Base-by-base conservation (phyloP, 2,329 filamentous ascomycete genomes). In the Grosmannia huntii region DNA sequence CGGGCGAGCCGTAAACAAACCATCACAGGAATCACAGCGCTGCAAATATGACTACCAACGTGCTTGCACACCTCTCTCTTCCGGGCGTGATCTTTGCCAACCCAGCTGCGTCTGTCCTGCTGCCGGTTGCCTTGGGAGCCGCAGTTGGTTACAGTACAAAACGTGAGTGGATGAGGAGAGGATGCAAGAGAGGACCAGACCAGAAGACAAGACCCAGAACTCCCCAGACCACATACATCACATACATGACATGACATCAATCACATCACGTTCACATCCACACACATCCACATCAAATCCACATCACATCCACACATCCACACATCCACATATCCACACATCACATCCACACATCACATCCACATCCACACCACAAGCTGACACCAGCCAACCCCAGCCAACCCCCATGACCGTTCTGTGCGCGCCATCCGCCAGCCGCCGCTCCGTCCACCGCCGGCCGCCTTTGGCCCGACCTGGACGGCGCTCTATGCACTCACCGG, bases 401-500 rank as follows among this genome's bases (percentile, higher is more conserved):
- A 52, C 9, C 44, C 19, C 16, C 11, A 57, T 2, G 62, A 62
- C 53, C 25, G 31, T 4, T 41, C 49, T 6, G 55, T 62, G 5
- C 52, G 44, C 11, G 33, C 55, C 2, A 50, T 91, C 60, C 85
- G 83, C 69, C 88, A 91, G 68, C 84, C 84, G 14, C 81, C 82
- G 1, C 73, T 80, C 57, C 76, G 78, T 14, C 84, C 84, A 1
- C 83, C 84, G 0, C 75, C 81, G 12, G 76, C 74, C 66, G 73
- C 83, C 60, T 87, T 86, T 63, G 83, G 81, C 2, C 84, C 84
- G 2, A 79, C 79, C 27, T 87, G 84, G 84, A 86, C 82, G 3
- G 59, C 78, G 38, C 77, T 86, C n/a, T 87, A 87, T 66, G 82
- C 79, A 1, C 70, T 87, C 23, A 96, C 96, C 89, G 92, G 92